Conservation (phyloP, 1,139 yeast species). For the Blastobotrys proliferans region DNA sequence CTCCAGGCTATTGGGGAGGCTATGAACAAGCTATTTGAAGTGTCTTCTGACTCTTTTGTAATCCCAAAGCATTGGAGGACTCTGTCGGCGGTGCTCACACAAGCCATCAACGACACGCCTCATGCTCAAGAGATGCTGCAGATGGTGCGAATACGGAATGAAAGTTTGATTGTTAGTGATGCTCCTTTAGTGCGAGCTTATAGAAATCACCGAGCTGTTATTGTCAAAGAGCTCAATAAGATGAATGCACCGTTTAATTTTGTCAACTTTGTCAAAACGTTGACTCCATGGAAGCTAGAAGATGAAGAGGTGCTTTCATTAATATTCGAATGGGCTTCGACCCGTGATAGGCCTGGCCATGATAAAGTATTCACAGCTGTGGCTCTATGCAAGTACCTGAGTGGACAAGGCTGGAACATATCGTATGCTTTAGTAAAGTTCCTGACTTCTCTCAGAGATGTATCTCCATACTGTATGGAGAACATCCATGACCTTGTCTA, state of each 20-base stretch:
- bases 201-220: constrained; percentile 19
- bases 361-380: constrained; percentile 28
- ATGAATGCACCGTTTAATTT: constrained; percentile 23
- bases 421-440: constrained; percentile 30
- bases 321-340: constrained; percentile 32
- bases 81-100: constrained; percentile 51
- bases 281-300: constrained; percentile 19
- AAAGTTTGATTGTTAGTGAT: constrained; percentile 28
- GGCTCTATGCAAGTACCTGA: constrained; percentile 23
- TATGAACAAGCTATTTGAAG: constrained; percentile 42
- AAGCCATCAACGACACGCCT: constrained; percentile 29
- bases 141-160: constrained; percentile 32
- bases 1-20: constrained; percentile 15
- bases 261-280: constrained; percentile 20
- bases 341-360: constrained; percentile 22
- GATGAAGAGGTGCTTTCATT: constrained; percentile 23
- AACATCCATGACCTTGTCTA: constrained; percentile 51
- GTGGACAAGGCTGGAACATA: constrained; percentile 26
- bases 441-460: constrained; percentile 24
- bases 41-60: constrained; percentile 66
- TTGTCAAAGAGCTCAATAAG: constrained; percentile 24
- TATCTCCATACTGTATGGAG: constrained; percentile 28
- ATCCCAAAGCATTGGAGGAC: constrained; percentile 70
- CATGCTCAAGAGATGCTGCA: constrained; percentile 30
- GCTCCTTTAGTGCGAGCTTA: constrained; percentile 22